Conservation (phyloP, 352 stramenopile genomes). For the Pythium graminicola region DNA sequence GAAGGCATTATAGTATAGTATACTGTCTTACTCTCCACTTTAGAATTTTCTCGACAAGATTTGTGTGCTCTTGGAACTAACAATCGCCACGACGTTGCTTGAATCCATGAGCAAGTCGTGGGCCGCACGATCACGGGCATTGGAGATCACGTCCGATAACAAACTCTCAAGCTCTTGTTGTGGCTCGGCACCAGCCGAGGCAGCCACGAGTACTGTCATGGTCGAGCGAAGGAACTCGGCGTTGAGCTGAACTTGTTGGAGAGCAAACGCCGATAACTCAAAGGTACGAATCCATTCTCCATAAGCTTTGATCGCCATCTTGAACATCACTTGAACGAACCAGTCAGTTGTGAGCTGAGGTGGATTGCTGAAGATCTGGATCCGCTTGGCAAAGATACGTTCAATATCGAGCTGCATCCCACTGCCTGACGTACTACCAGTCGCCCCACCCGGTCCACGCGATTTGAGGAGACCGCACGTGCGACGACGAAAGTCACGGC, state of each 20-base stretch:
- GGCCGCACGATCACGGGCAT: constrained; percentile 49
- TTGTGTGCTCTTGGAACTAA: constrained; percentile 74
- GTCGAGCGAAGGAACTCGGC: constrained; percentile 64
- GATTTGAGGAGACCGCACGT: constrained; percentile 46
- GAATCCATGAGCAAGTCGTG: constrained; percentile 78
- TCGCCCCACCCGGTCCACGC: constrained; percentile 25
- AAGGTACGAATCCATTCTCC: constrained; percentile 55
- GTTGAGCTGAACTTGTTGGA: constrained; percentile 80
- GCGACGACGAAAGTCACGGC: constrained; percentile 58
- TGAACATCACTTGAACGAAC: constrained; percentile 66
- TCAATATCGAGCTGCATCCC: constrained; percentile 75
- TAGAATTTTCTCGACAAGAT: constrained; percentile 45
- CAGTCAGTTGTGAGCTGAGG: constrained; percentile 48
- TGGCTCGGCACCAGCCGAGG: constrained; percentile 1
- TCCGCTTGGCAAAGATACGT: constrained; percentile 75
- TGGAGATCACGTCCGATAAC: constrained; percentile 72
- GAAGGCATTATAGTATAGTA: no score
- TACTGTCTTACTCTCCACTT: background rate
- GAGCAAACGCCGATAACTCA: constrained; percentile 54
- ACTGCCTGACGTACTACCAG: constrained; percentile 9
- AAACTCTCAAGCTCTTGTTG: constrained; percentile 70
- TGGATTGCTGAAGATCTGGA: constrained; percentile 52
- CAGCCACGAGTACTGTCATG: constrained; percentile 38
- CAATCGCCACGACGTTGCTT: constrained; percentile 74
- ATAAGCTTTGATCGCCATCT: constrained; percentile 74